A percentile compares a stretch with the other conserved stretches of the same genome.
Evolutionary conservation across 2,329 filamentous ascomycete species (phyloP).

Genomic region (Colletotrichum cordylinicola): DNA sequence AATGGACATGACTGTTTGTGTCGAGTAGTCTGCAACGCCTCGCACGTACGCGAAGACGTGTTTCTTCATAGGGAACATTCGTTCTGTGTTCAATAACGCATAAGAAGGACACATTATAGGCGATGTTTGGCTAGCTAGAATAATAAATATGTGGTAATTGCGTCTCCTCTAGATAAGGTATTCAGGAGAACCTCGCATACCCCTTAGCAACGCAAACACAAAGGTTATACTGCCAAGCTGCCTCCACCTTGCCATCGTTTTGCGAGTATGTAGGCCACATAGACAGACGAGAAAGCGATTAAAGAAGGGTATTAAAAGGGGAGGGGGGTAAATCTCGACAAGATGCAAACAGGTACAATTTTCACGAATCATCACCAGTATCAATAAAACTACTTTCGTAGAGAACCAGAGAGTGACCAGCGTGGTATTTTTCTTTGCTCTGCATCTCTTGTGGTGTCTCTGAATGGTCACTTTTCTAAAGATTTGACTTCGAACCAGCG

Average conservation of each 20-base stretch:
- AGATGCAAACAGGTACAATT: too few species aligned
- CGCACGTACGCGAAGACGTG: not conserved
- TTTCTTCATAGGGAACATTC: not conserved
- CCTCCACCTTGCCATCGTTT: not conserved
- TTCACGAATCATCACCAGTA: too few species aligned
- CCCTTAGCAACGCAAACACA: not conserved
- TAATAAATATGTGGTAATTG: too few species aligned
- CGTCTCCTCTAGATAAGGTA: not conserved
- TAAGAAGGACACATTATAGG: not conserved
- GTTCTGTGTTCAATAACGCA: not conserved
- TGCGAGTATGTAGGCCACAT: not conserved
- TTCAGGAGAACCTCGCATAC: not conserved
- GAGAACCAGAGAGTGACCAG: too few species aligned
- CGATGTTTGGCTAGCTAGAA: too few species aligned
- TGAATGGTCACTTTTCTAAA: not conserved
- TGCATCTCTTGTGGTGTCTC: not conserved
- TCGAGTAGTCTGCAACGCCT: not conserved
- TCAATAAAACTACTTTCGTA: too few species aligned
- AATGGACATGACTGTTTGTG: fast-evolving
- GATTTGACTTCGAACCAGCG: not conserved
- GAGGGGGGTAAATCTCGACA: too few species aligned
- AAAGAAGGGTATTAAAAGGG: too few species aligned
- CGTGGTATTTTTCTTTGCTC: not conserved
- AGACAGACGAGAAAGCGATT: too few species aligned
- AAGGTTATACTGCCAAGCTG: not conserved